Base-by-base conservation (phyloP, 2,329 filamentous ascomycete species). In the Colletotrichum incanum region DNA sequence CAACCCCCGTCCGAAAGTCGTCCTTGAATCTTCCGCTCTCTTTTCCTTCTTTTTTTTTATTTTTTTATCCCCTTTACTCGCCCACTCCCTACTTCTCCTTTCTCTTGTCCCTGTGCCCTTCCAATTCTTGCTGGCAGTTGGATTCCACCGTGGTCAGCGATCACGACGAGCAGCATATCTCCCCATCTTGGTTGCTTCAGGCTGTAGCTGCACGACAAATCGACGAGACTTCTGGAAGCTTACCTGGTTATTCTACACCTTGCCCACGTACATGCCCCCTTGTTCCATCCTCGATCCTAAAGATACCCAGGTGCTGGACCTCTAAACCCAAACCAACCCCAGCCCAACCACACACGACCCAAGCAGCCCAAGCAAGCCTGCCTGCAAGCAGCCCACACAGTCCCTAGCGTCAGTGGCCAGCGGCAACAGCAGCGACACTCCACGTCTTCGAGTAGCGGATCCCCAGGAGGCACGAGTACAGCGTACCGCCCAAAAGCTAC, bases 391-490 rank as follows among this genome's bases (percentile, higher is more conserved):
- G 52, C 52, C 52, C 31, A 55, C 31, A 6, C 20, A n/a, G 52
- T 56, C n/a, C 52, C 31, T 37, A 39, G 52, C 52, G 31, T 16
- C 31, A 39, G 52, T 31, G n/a, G 50, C 28, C 16, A 54, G 28
- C 50, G 23, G 49, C 47, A 23, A n/a, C 20, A 34, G 20, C 39
- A 49, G 18, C 34, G 26, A 47, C 43, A 34, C 39, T 43, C 37
- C 37, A 59, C 28, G 20, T n/a, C 52, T 34, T 59, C 20, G 31
- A 58, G 60, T 61, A 56, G 64, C 65, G 64, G 64, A 64, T 54
- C 49, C 69, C 65, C 41, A 72, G 69, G 58, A 69, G 69, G 65
- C 59, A 50, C 65, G 54, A 55, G 67, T 71, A 71, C 23, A 67
- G 58, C 65, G 72, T 60, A 39, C 60, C 63, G 55, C 65, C 37